Evolutionary conservation across 768 basidiomycete genomes (phyloP).

Genomic region (Lentinula lateritia): DNA sequence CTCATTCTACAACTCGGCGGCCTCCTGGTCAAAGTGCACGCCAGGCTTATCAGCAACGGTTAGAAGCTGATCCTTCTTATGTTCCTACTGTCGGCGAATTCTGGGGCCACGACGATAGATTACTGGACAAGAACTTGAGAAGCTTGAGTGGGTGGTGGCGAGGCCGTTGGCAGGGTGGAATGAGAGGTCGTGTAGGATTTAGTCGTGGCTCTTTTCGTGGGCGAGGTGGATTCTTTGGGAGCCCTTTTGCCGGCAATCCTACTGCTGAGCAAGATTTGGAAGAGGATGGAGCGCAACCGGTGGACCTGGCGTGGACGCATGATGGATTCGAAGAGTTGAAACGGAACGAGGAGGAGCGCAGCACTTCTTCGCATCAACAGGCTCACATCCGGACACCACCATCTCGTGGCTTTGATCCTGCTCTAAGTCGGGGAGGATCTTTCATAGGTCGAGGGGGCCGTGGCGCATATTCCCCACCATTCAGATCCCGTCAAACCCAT

Average conservation of each 20-base stretch:
- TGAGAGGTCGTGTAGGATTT: conserved; percentile 50
- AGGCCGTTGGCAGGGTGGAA: conserved; percentile 68
- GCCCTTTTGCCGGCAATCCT: conserved; percentile 7
- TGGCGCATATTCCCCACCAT: conserved; percentile 31
- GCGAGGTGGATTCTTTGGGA: conserved; percentile 39
- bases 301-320: conserved; percentile 75
- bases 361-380: conserved; percentile 18
- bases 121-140: conserved; percentile 76
- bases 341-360: conserved; percentile 52
- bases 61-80: conserved; percentile 82
- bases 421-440: conserved; percentile 43
- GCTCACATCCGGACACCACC: conserved; percentile 20
- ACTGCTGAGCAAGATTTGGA: conserved; percentile 10
- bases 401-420: conserved; percentile 28
- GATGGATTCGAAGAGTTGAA: conserved; percentile 89
- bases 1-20: conserved; percentile 23
- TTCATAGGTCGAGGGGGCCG: conserved; percentile 40
- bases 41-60: conserved; percentile 79
- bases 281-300: conserved; percentile 30
- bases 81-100: conserved; percentile 90
- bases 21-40: conserved; percentile 60
- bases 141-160: conserved; percentile 88
- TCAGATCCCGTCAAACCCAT: conserved; percentile 23
- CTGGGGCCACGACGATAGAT: conserved; percentile 92
- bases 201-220: conserved; percentile 38